Evolutionary conservation across 331 rosid genomes (phyloP).

Genomic region (Malus hybrid): DNA sequence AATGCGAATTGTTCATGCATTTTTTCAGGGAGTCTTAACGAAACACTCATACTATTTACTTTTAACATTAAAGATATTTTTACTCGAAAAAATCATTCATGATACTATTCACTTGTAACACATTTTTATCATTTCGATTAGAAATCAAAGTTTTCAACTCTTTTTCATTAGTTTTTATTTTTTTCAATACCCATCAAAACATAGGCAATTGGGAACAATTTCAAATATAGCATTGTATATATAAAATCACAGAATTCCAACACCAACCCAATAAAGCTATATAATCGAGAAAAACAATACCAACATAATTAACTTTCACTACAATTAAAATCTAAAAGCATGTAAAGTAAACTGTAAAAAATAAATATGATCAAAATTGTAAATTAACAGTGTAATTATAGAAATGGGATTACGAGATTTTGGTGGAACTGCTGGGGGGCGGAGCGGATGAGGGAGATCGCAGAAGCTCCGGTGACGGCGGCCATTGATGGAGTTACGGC

Average conservation of each 20-base stretch:
- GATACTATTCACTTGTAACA: no score
- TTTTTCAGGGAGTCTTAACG: no score
- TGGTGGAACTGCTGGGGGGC: conserved; percentile 10
- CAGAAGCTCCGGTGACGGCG: conserved; percentile 32
- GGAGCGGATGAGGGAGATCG: conserved; percentile 24
- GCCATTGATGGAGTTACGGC: conserved; percentile 37
- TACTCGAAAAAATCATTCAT: no score
- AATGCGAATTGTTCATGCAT: no score
- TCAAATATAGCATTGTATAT: background rate
- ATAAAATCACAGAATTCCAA: background rate
- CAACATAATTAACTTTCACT: no score
- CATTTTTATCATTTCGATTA: no score
- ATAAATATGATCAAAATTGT: background rate
- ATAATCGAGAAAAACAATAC: background rate
- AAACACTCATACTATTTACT: no score
- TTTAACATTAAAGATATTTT: no score
- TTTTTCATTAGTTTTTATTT: no score
- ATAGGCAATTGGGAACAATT: no score
- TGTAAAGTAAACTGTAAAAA: background rate
- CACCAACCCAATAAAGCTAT: background rate
- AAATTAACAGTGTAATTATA: background rate
- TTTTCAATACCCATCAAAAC: no score
- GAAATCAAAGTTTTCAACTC: no score
- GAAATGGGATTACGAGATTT: conserved; percentile 16
- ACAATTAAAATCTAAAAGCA: background rate